Base-by-base conservation (phyloP, 1,284 basidiomycete genomes). In the Ustilago bromivora region DNA sequence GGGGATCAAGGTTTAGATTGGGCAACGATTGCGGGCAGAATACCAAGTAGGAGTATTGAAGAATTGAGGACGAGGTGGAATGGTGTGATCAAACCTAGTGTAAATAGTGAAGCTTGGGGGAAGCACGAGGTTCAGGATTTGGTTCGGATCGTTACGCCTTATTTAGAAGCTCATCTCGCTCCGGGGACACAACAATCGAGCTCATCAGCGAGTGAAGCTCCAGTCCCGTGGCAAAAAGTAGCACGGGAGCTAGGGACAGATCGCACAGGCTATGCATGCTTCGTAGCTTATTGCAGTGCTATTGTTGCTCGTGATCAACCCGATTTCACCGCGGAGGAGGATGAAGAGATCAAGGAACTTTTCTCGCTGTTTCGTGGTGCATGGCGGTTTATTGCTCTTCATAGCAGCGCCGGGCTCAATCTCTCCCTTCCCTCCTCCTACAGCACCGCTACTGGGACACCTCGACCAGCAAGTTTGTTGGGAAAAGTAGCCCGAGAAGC, bases 361-460 rank as follows among this genome's bases (percentile, higher is more conserved):
- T 78, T 73, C 58, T 63, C 53, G 11, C 61, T 78, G 43, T 74
- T 78, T 35, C 60, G 71, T 4, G 71, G 71, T 23, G 57, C 71
- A 13, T 78, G 76, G 76, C 62, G 70, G 2, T 60, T 77, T 51
- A 73, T 77, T 38, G 58, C 66, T n/a, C 55, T 73, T 17, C 70
- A 77, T 55, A 47, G 47, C 23, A 28, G 54, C 4, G 12, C 46
- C 36, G 41, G 55, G 23, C 66, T 66, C 2, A 62, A 64, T 47
- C 13, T 70, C 15, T 63, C 62, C 5, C 34, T 61, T 15, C 57
- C 66, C 17, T 34, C 63, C 4, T 11, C 34, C 12, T 57, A 53
- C 9, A 15, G n/a, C 43, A 46, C n/a, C 6, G 11, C 36, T 17
- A 17, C 31, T 32, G 12, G 15, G 17, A 11, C 43, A 7, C 11